phyloP scores from a whole-genome alignment of 2,329 filamentous ascomycete genomes.

The Penicillium griseofulvum region DNA sequence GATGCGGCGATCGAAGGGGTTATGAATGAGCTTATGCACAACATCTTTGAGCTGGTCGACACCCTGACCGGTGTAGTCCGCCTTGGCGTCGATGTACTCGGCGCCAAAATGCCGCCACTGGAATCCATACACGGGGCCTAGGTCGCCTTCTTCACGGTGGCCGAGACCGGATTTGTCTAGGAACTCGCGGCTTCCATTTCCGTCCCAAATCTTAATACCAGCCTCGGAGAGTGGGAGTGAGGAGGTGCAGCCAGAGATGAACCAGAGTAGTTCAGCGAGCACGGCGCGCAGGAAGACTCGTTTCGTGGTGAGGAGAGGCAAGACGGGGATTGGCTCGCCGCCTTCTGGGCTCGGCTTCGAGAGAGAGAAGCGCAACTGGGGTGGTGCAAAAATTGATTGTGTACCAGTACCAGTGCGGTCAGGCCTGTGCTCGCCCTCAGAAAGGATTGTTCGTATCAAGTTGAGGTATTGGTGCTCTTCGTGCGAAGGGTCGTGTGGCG shows the following conservation, averaged over 20 bases:
- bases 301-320: conserved; percentile 95
- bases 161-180: conserved; percentile 80
- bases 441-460: conserved; percentile 80
- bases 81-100: conserved; percentile 72
- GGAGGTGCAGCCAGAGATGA: conserved; percentile 80
- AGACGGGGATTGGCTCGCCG: conserved; percentile 56
- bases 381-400: conserved; percentile 80
- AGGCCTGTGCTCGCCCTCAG: conserved; percentile 79
- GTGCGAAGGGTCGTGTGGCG: conserved; percentile 49
- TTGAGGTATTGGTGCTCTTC: conserved; percentile 95
- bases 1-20: conserved; percentile 84
- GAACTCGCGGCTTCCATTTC: conserved; percentile 86
- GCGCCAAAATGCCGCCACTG: conserved; percentile 99
- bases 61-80: conserved; percentile 83
- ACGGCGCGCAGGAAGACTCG: conserved; percentile 91
- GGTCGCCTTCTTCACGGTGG: conserved; percentile 80
- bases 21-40: conserved; percentile 77
- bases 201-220: conserved; percentile 97
- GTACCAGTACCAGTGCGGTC: conserved; percentile 95
- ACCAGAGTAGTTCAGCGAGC: conserved; percentile 92
- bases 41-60: conserved; percentile 91
- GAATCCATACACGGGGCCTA: conserved; percentile 96
- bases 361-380: conserved; percentile 81
- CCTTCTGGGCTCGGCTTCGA: conserved; percentile 53
- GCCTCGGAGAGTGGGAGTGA: conserved; percentile 71